Percentiles rank a stretch among this genome's conserved stretches.
phyloP scores from a whole-genome alignment of 2,329 filamentous ascomycete species.

The Bretziella fagacearum region DNA sequence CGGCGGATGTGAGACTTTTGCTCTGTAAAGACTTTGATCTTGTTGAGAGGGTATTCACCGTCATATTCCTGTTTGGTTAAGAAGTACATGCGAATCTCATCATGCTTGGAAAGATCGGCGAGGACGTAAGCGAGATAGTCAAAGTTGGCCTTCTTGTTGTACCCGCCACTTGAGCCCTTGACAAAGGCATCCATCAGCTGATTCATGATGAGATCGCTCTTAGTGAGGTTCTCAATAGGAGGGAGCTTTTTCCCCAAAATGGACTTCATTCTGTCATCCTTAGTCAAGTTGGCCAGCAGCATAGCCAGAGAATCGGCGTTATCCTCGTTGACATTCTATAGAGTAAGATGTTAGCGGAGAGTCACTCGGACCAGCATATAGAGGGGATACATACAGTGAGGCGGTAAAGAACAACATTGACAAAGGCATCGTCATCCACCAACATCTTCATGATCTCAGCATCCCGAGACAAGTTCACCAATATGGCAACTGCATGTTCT shows the following conservation, averaged over 20 bases:
- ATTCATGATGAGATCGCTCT: conserved; percentile 60
- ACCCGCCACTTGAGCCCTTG: conserved; percentile 64
- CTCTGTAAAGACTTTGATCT: conserved; percentile 88
- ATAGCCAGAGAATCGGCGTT: conserved; percentile 78
- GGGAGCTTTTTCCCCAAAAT: conserved; percentile 52
- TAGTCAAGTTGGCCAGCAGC: conserved; percentile 82
- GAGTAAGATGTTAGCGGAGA: not conserved
- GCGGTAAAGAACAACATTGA: conserved; percentile 54
- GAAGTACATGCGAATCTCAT: conserved; percentile 59
- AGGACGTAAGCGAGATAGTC: conserved; percentile 93
- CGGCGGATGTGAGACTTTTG: conserved; percentile 68
- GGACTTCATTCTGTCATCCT: conserved; percentile 55
- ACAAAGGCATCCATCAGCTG: conserved; percentile 94
- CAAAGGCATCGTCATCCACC: conserved; percentile 62
- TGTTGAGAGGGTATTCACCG: conserved; percentile 70
- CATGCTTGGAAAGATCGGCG: conserved; percentile 75
- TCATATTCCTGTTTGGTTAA: conserved; percentile 60
- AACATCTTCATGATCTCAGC: conserved; percentile 55
- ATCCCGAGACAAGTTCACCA: conserved; percentile 73
- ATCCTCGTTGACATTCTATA: conserved; percentile 51
- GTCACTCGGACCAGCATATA: not conserved
- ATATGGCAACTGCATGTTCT: conserved; percentile 79
- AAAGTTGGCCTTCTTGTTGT: conserved; percentile 73
- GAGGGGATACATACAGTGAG: conserved; percentile 46
- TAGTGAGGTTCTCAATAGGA: conserved; percentile 51